These are phyloP conservation scores for Talaromyces liani DNA, from an alignment of 495 filamentous ascomycete species.

Conservation along the genomic window DNA sequence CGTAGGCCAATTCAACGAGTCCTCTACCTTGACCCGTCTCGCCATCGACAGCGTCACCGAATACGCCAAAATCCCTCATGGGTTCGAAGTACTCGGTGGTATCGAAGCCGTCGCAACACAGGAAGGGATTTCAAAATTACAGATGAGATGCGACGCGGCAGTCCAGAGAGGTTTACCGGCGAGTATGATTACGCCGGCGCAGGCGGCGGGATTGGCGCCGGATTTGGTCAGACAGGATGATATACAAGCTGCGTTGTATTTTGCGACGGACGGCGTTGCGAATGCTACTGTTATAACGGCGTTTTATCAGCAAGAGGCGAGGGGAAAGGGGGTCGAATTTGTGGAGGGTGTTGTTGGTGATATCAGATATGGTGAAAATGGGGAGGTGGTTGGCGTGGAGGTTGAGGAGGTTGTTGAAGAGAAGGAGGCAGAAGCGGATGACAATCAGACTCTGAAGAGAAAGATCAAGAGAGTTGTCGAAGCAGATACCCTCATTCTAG, in stretches of 20 bases:
- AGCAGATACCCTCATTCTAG: conserved; percentile 15
- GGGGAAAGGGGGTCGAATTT: conserved; percentile 16
- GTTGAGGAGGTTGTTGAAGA: conserved; percentile 10
- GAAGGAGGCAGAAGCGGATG: conserved; percentile 10
- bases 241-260: conserved; percentile 14
- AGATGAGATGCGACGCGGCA: conserved; percentile 16
- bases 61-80: conserved; percentile 21
- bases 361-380: conserved; percentile 12
- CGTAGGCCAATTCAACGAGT: conserved; percentile 31
- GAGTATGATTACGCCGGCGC: conserved; percentile 18
- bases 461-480: not conserved
- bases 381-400: conserved; percentile 16
- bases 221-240: conserved; percentile 20
- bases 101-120: conserved; percentile 22
- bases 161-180: conserved; percentile 17
- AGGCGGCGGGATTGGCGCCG: conserved; percentile 20
- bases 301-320: conserved; percentile 20
- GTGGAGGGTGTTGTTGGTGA: conserved; percentile 17
- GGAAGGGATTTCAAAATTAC: conserved; percentile 17
- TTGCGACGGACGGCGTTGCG: conserved; percentile 24
- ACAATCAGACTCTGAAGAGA: not conserved
- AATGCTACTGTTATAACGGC: conserved; percentile 18
- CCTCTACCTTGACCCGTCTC: conserved; percentile 21
- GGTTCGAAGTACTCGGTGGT: conserved; percentile 23
- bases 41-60: conserved; percentile 25